Evolutionary conservation across 2,329 filamentous ascomycete species (phyloP).

Genomic region (Microdochium trichocladiopsis): DNA sequence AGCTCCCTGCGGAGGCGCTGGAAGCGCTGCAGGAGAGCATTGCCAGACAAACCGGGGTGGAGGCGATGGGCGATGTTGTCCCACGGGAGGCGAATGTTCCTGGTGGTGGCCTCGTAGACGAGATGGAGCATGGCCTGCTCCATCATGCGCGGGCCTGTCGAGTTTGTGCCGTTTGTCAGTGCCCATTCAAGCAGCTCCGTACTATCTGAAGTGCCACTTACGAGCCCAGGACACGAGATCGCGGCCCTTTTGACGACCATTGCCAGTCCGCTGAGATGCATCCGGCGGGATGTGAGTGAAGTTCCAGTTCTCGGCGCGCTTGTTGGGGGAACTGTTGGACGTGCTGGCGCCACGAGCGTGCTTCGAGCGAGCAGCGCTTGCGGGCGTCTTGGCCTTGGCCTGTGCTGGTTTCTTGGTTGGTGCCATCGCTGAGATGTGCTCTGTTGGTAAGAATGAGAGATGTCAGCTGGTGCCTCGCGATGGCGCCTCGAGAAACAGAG

Average conservation of each 20-base stretch:
- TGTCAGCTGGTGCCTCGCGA: neutral
- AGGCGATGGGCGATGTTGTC: conserved; percentile 30
- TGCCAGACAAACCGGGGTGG: conserved; percentile 30
- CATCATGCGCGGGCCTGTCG: conserved; percentile 34
- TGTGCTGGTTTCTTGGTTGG: neutral
- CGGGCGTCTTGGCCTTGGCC: neutral
- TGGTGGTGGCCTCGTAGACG: conserved; percentile 28
- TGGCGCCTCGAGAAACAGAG: neutral
- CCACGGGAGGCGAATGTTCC: conserved; percentile 28
- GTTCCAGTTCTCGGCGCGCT: conserved; percentile 2
- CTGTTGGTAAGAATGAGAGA: neutral
- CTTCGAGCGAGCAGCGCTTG: neutral
- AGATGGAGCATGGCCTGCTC: conserved; percentile 35
- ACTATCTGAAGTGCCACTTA: no score
- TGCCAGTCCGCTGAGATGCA: conserved; percentile 9
- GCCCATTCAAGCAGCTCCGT: no score
- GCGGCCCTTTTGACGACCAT: conserved; percentile 25
- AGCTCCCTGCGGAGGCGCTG: conserved; percentile 24
- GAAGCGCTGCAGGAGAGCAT: conserved; percentile 29
- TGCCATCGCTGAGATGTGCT: neutral
- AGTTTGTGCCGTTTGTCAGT: neutral
- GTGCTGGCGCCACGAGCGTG: neutral
- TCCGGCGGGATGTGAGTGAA: conserved; percentile 8
- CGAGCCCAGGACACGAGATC: conserved; percentile 34
- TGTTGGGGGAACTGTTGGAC: neutral